Evolutionary conservation across 2,329 filamentous ascomycete species (phyloP), one percentile per base, ranked within the genome.

Genomic region (Macrophomina tecta): DNA sequence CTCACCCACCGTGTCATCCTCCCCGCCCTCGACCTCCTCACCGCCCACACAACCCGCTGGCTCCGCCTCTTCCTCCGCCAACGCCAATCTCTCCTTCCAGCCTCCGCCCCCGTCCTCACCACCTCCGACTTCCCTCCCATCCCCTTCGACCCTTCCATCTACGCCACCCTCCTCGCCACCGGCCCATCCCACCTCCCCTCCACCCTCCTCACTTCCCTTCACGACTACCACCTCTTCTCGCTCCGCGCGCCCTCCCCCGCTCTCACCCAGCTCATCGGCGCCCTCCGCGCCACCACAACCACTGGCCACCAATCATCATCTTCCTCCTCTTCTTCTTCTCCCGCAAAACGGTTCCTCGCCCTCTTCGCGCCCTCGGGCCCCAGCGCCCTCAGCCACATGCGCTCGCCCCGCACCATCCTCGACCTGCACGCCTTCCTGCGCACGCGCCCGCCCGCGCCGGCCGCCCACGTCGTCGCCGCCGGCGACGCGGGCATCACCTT

Each of bases 51-150:
- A 3, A 34, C 46, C 7, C 69, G 67, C 51, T 77, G 74, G 74
- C 52, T 62, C 1, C 51, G 45, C 11, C 34, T 75, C 14, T 77
- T 76, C 51, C 68, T 76, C 2, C 69, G 52, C n/a, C 73, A 74
- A 23, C 60, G 73, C 32, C 12, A 34, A 23, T 23, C 23, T 23
- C 23, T 2, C 23, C 23, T 23, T 2, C 6, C 36, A 5, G 46
- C 8, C 28, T 3, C 38, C 4, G 6, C 46, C 12, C 46, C 5
- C 9, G 18, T 8, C 18, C 46, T 65, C 9, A 7, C 5, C 5
- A 1, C 2, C 4, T 51, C 42, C 2, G 49, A 46, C 36, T 38
- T 65, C 3, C 63, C 63, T 2, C 4, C 14, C 14, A 30, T 65
- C n/a, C 63, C 63, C 3, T 38, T 65, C 61, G 11, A 34, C 58